Evolutionary conservation across 1,284 basidiomycete species (phyloP), one percentile per base, ranked within the genome.

Genomic region (Apiotrichum laibachii): DNA sequence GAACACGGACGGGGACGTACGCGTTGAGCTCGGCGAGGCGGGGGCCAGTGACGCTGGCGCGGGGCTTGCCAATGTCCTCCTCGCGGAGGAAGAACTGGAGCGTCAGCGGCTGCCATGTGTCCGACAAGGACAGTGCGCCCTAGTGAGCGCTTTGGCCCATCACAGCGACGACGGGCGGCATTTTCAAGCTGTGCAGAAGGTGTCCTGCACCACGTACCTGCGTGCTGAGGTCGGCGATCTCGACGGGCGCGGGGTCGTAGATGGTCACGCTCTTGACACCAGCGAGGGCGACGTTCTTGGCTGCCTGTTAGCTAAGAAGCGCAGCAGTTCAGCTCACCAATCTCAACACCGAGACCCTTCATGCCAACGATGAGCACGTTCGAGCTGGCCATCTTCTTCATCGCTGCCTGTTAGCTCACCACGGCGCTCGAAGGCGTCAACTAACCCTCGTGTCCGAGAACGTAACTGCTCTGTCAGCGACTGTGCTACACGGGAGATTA

Each of bases 371-470:
- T 87, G 63, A 99, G 86, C 50, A 99, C 90, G 75, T 97, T 96
- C 57, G 94, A 98, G 33, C 85, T 83, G 10, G 96, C 95, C 96
- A 99, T 99, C 75, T 88, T 89, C 84, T 97, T 97, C 96, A 99
- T 99, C 48, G 95, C 95, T 93, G 72, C 31, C 26, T 18, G 57
- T 54, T n/a, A 53, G 50, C 43, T 42, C 35, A 47, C 5, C 16
- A 10, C 31, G 19, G 9, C 11, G 26, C 12, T 1, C 8, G 10
- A 3, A 9, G 15, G n/a, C 22, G 5, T 31, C 9, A 19, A 43
- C 51, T 67, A 72, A 92, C 93, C 93, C 85, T 96, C 93, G 78
- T 96, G 92, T 35, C 93, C 93, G 21, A 97, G 85, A 16, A 97
- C 93, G 77, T 97, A 97, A 70, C 93, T 97, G 59, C 31, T 34